phyloP scores from a whole-genome alignment of 805 yeast species.

The Wickerhamiella australiensis region DNA sequence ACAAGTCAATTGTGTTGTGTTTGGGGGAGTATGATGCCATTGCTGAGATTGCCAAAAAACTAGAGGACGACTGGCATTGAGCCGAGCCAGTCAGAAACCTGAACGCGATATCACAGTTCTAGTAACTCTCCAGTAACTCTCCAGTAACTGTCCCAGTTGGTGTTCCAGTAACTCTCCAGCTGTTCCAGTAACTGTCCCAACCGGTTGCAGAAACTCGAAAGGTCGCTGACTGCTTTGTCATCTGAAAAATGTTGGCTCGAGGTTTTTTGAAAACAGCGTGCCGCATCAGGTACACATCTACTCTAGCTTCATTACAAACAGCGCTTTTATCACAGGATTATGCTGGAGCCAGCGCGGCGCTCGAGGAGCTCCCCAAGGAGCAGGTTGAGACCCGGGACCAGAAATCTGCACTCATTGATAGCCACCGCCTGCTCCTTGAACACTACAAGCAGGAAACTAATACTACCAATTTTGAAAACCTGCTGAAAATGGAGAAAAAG shows the following conservation, averaged over 20 bases:
- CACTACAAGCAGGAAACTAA: not conserved
- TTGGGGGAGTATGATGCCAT: no score
- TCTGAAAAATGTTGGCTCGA: slow-evolving; percentile 12
- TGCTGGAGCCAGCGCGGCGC: not conserved
- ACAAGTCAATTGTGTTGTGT: no score
- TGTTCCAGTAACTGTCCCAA: no score
- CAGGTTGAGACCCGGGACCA: not conserved
- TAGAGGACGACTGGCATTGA: no score
- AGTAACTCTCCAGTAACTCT: no score
- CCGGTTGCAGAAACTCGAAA: no score
- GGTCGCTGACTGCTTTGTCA: no score
- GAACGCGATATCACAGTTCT: no score
- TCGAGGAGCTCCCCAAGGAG: not conserved
- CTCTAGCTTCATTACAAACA: slow-evolving; percentile 4
- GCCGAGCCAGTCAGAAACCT: no score
- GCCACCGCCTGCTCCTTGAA: not conserved
- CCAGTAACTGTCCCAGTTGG: no score
- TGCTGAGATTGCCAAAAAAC: no score
- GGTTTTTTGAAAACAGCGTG: not conserved
- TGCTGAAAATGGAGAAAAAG: not conserved
- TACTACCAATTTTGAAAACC: not conserved
- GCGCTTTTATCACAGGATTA: slow-evolving; percentile 1
- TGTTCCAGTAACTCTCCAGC: no score
- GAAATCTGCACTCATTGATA: not conserved
- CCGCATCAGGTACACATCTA: slow-evolving; percentile 1